Base-by-base conservation (phyloP, 225 moss, liverwort and hornwort species). In the Sphagnum tenellum region DNA sequence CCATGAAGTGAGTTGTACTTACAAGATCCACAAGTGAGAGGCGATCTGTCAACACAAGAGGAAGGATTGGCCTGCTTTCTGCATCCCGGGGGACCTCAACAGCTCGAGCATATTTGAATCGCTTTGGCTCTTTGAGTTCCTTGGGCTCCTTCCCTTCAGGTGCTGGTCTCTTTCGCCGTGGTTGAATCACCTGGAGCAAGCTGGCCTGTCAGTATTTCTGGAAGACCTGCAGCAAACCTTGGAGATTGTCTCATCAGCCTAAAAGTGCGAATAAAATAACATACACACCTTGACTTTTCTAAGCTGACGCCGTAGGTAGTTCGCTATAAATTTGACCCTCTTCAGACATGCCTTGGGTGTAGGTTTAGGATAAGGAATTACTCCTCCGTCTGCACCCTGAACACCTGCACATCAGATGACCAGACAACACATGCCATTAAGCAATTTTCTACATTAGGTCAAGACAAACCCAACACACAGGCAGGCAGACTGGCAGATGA, bases 301-400 rank as follows among this genome's bases (percentile, higher is more conserved):
- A 57, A 86, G 70, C 62, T 77, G 77, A 63, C 89, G 83, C 61
- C 86, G 77, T 69, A 89, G 75, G 59, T 79, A 79, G 52, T 89
- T 89, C 49, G 83, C 68, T 46, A 86, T 73, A 60, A 89, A 89
- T 72, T 89, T 89, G 71, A 89, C 83, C 67, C 89, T 83, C 71
- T 89, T 89, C 67, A 89, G 76, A 68, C 86, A 83, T 47, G 89
- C 86, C 69, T 86, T 89, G 0, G 89, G 75, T 47, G 89, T 78
- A 13, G 89, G 89, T 55, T 86, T 81, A 54, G 77, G 73, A 45
- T 70, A 67, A n/a, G 66, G 52, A 14, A 81, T 56, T 49, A 69
- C 63, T 70, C 89, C 89, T 61, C 76, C 79, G 61, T 82, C 76
- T 12, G 67, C 50, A 53, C 75, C 79, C 60, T 69, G 78, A 60